Conservation (phyloP, 371 early-diverging fungal genomes). For the Gilbertella persicaria region DNA sequence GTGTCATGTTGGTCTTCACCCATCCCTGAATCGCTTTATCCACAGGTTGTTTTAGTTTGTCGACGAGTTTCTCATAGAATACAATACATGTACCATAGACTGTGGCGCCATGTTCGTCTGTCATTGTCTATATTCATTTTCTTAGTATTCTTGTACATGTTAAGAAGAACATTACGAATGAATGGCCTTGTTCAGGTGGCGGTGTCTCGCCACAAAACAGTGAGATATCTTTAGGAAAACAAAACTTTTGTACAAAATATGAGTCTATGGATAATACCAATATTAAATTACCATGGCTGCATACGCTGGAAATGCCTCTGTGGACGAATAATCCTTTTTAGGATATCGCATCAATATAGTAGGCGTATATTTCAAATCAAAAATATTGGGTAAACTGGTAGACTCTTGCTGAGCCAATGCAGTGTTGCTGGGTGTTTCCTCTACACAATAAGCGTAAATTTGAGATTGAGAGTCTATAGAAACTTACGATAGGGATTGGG, state of each 20-base stretch:
- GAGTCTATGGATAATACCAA: too few species aligned
- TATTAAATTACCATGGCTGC: conserved; percentile 61
- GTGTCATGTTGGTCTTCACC: conserved; percentile 51
- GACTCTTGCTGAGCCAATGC: conserved; percentile 1
- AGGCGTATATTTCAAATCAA: conserved; percentile 45
- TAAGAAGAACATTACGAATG: conserved; percentile 62
- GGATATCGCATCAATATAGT: conserved; percentile 45
- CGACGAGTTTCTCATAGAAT: conserved; percentile 60
- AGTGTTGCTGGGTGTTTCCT: too few species aligned
- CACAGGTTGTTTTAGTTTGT: conserved; percentile 45
- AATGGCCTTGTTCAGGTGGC: conserved; percentile 70
- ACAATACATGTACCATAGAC: conserved; percentile 73
- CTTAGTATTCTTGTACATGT: too few species aligned
- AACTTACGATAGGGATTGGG: conserved; percentile 8
- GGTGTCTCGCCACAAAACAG: conserved; percentile 53
- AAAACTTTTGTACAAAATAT: too few species aligned
- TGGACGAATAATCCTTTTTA: conserved; percentile 26
- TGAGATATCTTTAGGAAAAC: conserved; percentile 73
- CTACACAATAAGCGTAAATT: too few species aligned
- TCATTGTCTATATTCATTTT: conserved; percentile 50
- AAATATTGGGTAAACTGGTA: conserved; percentile 29
- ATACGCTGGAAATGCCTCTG: conserved; percentile 60
- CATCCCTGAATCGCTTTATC: conserved; percentile 53
- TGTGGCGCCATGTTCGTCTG: conserved; percentile 70
- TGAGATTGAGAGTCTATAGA: not conserved